Base-by-base conservation (phyloP, 2,329 filamentous ascomycete species). In the Whalleya microplaca region DNA sequence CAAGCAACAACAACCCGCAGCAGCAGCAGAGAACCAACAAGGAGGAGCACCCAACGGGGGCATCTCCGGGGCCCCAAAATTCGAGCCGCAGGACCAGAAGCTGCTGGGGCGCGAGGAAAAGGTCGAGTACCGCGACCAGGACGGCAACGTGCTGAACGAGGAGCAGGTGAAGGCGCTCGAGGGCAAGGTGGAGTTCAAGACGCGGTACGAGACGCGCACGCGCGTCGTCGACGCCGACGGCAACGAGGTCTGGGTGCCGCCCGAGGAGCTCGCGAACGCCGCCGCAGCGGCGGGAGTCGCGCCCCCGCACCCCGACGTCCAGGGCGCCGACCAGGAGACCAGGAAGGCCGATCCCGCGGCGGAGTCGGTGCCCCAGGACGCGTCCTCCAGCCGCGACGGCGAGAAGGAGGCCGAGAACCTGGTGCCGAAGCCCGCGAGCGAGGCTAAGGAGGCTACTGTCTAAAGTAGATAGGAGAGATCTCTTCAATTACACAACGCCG, bases 181-280 rank as follows among this genome's bases (percentile, higher is more conserved):
- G 73, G 95, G 94, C 68, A 96, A 96, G 75, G 93, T 98, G 57
- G 91, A 92, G 68, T 97, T 99, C 78, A 88, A 96, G 78, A 98
- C 95, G 12, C 89, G 89, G 64, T 97, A 97, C 72, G 94, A 98
- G 80, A 97, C 94, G n/a, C 85, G 90, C 63, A 97, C 92, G 8
- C 88, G 91, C 55, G 76, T 98, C 53, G 81, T 96, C 41, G 92
- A 96, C 73, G 84, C 84, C 50, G 73, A 86, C 43, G 95, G 93
- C 57, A 92, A 93, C 64, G 90, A 96, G 70, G 75, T 96, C n/a
- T 72, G 73, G 10, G 66, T 73, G 32, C 76, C 77, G 14, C 71
- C 73, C 21, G 79, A 75, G 41, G 78, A 75, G 47, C 70, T 72
- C 23, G 65, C 71, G 45, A 73, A 62, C 16, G 76, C 64, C 14